These are phyloP conservation scores for Mycosarcoma maydis DNA, from an alignment of 1,284 basidiomycete species.

Conservation along the genomic window DNA sequence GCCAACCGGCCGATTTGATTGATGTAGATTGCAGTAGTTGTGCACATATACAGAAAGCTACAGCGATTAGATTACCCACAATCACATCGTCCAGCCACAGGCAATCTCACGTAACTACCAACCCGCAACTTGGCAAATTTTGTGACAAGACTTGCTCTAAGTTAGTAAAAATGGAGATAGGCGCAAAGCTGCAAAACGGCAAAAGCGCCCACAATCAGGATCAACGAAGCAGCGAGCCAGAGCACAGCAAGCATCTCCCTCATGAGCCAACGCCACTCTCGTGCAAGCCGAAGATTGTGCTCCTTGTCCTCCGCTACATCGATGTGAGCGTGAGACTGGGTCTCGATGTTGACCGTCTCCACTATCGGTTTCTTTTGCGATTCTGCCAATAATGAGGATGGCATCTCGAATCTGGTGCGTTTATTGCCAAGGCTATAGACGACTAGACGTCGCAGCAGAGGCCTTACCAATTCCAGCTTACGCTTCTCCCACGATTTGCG, in stretches of 20 bases:
- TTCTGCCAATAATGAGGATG: not conserved
- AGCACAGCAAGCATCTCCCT: constrained; percentile 44
- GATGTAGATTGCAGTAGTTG: too few relatives aligned
- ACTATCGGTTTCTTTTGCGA: not conserved
- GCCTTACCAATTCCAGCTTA: constrained; percentile 19
- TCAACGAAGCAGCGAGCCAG: not conserved
- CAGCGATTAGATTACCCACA: too few relatives aligned
- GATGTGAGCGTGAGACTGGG: constrained; percentile 7
- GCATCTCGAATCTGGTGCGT: constrained; percentile 40
- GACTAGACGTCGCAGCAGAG: constrained; percentile 45
- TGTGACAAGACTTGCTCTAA: too few relatives aligned
- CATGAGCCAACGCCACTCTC: constrained; percentile 43
- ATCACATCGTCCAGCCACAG: too few relatives aligned
- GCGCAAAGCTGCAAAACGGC: too few relatives aligned
- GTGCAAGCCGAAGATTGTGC: constrained; percentile 13
- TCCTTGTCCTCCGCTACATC: constrained; percentile 31
- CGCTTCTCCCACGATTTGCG: constrained; percentile 30
- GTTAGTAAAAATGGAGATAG: too few relatives aligned
- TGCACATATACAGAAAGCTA: too few relatives aligned
- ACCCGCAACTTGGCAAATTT: too few relatives aligned
- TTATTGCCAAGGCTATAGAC: constrained; percentile 45
- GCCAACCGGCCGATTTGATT: constrained; percentile 54
- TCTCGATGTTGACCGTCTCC: constrained; percentile 2
- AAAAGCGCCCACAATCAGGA: not conserved
- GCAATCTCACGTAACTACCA: too few relatives aligned